phyloP scores from a whole-genome alignment of 331 rosid species.

The Prunus yedoensis region DNA sequence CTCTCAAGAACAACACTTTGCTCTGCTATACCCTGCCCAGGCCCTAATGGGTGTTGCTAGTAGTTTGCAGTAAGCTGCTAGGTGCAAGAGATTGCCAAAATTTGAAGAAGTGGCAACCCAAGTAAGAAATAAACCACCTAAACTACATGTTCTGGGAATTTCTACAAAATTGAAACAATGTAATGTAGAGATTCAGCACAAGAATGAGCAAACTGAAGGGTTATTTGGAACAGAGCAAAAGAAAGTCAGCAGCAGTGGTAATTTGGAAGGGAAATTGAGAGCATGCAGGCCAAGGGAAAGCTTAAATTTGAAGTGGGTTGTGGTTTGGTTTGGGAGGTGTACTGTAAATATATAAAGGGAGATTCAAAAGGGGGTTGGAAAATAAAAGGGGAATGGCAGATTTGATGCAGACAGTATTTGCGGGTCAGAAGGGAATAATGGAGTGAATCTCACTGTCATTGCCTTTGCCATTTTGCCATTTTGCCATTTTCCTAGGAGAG shows the following conservation, averaged over 20 bases:
- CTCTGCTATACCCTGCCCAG: too few relatives aligned
- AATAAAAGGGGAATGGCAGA: constrained; percentile 2
- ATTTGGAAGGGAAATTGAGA: neutral
- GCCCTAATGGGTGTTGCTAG: neutral
- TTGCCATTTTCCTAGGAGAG: too few relatives aligned
- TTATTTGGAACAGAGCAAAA: neutral
- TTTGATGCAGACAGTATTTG: constrained; percentile 27
- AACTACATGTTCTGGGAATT: constrained; percentile 35
- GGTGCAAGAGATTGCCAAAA: constrained; percentile 4
- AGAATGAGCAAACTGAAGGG: neutral
- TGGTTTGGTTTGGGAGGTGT: neutral
- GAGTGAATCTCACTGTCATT: constrained; percentile 37
- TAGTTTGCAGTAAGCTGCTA: neutral
- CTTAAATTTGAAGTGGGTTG: neutral
- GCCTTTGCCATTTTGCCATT: neutral
- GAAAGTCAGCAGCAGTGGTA: neutral
- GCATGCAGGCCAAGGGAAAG: neutral
- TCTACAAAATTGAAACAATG: neutral
- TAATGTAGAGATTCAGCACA: constrained; percentile 13
- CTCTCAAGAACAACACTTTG: neutral
- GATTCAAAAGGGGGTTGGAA: neutral
- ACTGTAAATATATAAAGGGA: constrained; percentile 21
- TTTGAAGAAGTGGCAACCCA: constrained; percentile 3
- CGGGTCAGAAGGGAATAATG: constrained; percentile 35
- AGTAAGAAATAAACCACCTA: neutral